Evolutionary conservation across 495 filamentous ascomycete genomes (phyloP).

Genomic region (Aspergillus diversus): DNA sequence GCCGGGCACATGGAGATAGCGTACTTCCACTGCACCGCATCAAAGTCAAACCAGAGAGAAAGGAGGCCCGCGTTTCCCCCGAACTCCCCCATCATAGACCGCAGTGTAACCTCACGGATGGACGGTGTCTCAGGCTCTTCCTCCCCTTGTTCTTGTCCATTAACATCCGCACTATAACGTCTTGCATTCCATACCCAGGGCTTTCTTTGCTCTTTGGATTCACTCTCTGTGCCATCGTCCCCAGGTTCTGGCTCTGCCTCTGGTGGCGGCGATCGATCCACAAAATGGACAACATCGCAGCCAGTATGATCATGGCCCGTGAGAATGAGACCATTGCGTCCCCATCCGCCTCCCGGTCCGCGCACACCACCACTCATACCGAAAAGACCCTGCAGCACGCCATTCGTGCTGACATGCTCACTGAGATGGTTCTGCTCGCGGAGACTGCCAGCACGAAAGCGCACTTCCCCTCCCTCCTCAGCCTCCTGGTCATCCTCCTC

Average conservation of each 20-base stretch:
- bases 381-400: constrained; percentile 77
- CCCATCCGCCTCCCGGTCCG: constrained; percentile 56
- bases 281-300: constrained; percentile 84
- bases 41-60: constrained; percentile 83
- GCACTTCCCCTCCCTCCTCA: constrained; percentile 29
- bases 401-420: constrained; percentile 58
- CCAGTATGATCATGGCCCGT: constrained; percentile 96
- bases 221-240: constrained; percentile 12
- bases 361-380: constrained; percentile 66
- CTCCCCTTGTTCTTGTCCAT: background rate
- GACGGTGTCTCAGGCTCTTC: constrained; percentile 29
- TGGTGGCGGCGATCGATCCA: constrained; percentile 49
- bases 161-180: constrained; percentile 24
- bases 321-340: constrained; percentile 74
- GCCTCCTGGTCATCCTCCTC: constrained; percentile 49
- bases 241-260: background rate
- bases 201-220: constrained; percentile 27
- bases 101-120: constrained; percentile 87
- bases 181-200: constrained; percentile 40
- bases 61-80: constrained; percentile 86
- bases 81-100: constrained; percentile 98
- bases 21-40: constrained; percentile 69
- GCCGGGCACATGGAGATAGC: constrained; percentile 76
- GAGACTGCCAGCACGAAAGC: constrained; percentile 63
- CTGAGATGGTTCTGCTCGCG: constrained; percentile 92